phyloP scores from a whole-genome alignment of 2,329 filamentous ascomycete species.

The Neofusicoccum ribis region DNA sequence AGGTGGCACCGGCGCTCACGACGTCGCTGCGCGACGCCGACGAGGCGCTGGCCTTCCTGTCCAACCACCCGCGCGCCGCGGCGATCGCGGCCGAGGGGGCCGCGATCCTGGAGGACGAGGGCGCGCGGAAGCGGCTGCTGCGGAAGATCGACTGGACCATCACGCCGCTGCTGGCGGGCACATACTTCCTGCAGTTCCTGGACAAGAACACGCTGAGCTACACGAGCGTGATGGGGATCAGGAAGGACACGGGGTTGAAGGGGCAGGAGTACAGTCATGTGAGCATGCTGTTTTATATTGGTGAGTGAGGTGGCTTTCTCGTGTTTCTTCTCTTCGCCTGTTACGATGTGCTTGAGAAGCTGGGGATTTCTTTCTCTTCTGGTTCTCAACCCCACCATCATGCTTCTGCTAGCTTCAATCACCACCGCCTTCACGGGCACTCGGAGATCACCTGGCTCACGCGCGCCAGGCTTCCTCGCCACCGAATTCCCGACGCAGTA shows the following conservation, averaged over 20 bases:
- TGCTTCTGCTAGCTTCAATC: neutral
- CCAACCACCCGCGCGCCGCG: conserved; percentile 29
- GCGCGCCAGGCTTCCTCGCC: conserved; percentile 40
- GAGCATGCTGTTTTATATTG: conserved; percentile 23
- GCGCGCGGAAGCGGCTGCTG: conserved; percentile 4
- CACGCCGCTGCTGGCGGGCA: conserved; percentile 46
- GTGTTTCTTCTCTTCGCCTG: neutral
- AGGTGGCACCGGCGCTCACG: neutral
- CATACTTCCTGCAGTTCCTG: conserved; percentile 64
- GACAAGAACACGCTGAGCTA: conserved; percentile 65
- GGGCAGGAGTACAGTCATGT: conserved; percentile 26
- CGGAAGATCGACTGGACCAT: conserved; percentile 21
- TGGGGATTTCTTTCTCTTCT: no score
- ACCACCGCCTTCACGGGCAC: no score
- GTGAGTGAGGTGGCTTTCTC: conserved; percentile 5
- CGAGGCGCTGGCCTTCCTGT: conserved; percentile 39
- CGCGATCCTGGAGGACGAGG: conserved; percentile 30
- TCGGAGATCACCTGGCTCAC: no score
- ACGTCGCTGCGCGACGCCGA: conserved; percentile 30
- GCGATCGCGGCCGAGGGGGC: conserved; percentile 31
- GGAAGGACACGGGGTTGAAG: conserved; percentile 48
- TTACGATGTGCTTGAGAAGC: no score
- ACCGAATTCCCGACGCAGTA: conserved; percentile 68
- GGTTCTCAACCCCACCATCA: no score
- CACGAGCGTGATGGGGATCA: conserved; percentile 63